Evolutionary conservation across 2,329 filamentous ascomycete species (phyloP).

Genomic region (Coniella vitis): DNA sequence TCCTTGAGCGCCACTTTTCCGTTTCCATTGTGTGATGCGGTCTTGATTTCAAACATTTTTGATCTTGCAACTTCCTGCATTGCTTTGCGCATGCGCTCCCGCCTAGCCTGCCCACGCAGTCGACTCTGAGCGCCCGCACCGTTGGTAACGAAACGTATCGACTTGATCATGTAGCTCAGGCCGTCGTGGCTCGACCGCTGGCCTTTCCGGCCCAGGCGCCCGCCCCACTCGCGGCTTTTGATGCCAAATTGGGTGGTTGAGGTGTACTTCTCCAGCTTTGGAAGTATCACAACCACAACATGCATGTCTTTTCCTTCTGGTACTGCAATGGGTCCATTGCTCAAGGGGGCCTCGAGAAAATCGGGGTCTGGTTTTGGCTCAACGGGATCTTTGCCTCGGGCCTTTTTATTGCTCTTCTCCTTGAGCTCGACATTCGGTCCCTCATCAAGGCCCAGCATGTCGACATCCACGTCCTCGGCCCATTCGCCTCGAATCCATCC

Average conservation of each 20-base stretch:
- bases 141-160: constrained; percentile 76
- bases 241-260: constrained; percentile 73
- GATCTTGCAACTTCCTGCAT: constrained; percentile 44
- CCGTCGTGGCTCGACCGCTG: constrained; percentile 61
- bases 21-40: constrained; percentile 20
- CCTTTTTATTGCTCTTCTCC: constrained; percentile 27
- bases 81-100: constrained; percentile 50
- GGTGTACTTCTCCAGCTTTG: constrained; percentile 68
- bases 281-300: constrained; percentile 78
- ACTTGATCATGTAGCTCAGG: constrained; percentile 78
- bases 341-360: constrained; percentile 46
- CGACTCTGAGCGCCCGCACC: constrained; percentile 57
- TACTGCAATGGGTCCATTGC: constrained; percentile 54
- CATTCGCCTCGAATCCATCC: constrained; percentile 91
- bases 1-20: neutral
- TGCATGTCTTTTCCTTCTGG: constrained; percentile 72
- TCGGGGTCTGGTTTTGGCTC: constrained; percentile 16
- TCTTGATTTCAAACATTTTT: constrained; percentile 25
- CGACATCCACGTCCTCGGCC: constrained; percentile 67
- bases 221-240: constrained; percentile 71
- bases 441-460: constrained; percentile 53
- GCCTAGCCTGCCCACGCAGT: constrained; percentile 47
- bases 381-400: constrained; percentile 16
- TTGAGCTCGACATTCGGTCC: constrained; percentile 23
- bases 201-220: constrained; percentile 36